Conservation (phyloP, 495 filamentous ascomycete species). For the Astrothelium subdiscretum region DNA sequence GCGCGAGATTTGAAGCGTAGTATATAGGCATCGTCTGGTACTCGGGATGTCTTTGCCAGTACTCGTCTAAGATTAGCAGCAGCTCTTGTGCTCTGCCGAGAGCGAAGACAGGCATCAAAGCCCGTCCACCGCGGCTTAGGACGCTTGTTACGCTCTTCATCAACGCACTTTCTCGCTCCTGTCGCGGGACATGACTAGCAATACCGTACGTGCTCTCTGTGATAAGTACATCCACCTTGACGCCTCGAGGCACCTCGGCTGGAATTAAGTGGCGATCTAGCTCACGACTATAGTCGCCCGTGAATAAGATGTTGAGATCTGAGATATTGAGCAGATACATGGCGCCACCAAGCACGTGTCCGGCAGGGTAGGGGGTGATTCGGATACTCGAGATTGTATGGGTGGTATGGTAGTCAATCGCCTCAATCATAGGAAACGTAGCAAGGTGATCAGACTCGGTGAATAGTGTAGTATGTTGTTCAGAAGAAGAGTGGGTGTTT, state of each 20-base stretch:
- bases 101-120: slow-evolving; percentile 90
- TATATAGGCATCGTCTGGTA: slow-evolving; percentile 88
- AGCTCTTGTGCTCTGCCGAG: slow-evolving; percentile 89
- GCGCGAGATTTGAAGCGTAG: slow-evolving; percentile 84
- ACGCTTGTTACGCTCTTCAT: slow-evolving; percentile 91
- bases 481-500: slow-evolving; percentile 62
- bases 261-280: slow-evolving; percentile 90
- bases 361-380: slow-evolving; percentile 91
- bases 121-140: slow-evolving; percentile 80
- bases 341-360: slow-evolving; percentile 93
- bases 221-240: slow-evolving; percentile 90
- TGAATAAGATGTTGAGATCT: slow-evolving; percentile 90
- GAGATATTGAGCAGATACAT: slow-evolving; percentile 98
- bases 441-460: slow-evolving; percentile 89
- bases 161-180: slow-evolving; percentile 80
- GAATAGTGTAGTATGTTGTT: slow-evolving; percentile 68
- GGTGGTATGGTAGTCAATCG: slow-evolving; percentile 95
- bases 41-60: slow-evolving; percentile 79
- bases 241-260: slow-evolving; percentile 68
- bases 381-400: slow-evolving; percentile 92
- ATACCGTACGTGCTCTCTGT: slow-evolving; percentile 96
- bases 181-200: slow-evolving; percentile 73
- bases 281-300: slow-evolving; percentile 91
- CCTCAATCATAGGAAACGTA: slow-evolving; percentile 86
- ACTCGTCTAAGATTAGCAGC: slow-evolving; percentile 89